A percentile compares a stretch with the other conserved stretches of the same genome.
Evolutionary conservation across 441 rosid species (phyloP).

Genomic region (Dalechampia spathulata): DNA sequence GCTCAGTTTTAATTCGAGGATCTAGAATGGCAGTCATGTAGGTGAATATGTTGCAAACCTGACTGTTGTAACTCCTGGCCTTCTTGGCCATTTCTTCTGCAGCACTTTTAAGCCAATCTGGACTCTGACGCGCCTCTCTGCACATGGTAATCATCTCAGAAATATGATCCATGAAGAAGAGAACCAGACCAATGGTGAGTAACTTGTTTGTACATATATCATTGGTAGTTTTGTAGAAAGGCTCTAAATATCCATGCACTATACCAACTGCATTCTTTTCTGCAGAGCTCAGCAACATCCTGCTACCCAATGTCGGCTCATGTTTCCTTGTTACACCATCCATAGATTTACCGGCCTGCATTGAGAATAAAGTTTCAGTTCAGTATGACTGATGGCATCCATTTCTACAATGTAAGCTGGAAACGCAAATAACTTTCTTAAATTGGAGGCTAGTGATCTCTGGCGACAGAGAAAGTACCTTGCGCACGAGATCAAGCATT

Average conservation of each 20-base stretch:
- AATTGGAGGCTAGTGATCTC: constrained; percentile 3
- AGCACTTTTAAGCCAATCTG: constrained; percentile 73
- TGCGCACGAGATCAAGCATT: constrained; percentile 71
- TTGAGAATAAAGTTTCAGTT: constrained; percentile 9
- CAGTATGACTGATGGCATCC: constrained; percentile 4
- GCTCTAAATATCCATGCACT: constrained; percentile 68
- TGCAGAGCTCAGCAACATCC: constrained; percentile 42
- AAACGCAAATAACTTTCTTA: neutral
- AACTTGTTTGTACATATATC: constrained; percentile 70
- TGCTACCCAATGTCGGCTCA: constrained; percentile 45
- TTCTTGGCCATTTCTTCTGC: constrained; percentile 90
- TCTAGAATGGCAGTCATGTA: constrained; percentile 88
- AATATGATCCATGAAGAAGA: constrained; percentile 93
- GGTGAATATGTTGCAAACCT: constrained; percentile 69
- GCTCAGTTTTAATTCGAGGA: constrained; percentile 81
- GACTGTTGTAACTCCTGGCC: constrained; percentile 58
- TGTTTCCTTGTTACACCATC: constrained; percentile 67
- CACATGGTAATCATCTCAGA: constrained; percentile 62
- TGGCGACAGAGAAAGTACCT: constrained; percentile 35
- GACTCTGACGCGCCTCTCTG: constrained; percentile 62
- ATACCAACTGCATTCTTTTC: constrained; percentile 59
- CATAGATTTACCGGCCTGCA: constrained; percentile 79
- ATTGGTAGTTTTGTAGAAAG: constrained; percentile 74
- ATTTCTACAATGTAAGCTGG: neutral
- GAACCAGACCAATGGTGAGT: constrained; percentile 73